Evolutionary conservation across 2,329 filamentous ascomycete genomes (phyloP).

Genomic region (Trichoderma lentiforme): DNA sequence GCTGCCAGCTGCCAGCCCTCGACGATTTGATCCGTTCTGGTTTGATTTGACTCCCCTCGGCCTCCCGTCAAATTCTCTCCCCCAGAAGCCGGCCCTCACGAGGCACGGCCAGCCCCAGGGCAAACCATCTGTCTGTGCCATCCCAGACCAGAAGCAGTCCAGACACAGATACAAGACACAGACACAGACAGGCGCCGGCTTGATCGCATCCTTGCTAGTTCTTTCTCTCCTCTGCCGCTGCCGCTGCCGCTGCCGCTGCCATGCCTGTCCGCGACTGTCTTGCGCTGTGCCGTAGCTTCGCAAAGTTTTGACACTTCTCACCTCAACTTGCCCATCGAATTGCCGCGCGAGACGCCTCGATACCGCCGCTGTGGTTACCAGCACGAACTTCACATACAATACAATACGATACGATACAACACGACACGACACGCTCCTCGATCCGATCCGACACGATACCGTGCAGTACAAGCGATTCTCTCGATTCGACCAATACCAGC

Average conservation of each 20-base stretch:
- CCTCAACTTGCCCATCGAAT: not conserved
- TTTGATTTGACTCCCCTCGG: not conserved
- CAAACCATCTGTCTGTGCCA: constrained; percentile 20
- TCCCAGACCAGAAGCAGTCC: constrained; percentile 6
- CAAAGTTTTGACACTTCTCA: constrained; percentile 7
- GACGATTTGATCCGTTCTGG: not conserved
- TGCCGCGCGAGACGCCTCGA: not conserved
- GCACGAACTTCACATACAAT: not conserved
- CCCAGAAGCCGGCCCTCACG: not conserved
- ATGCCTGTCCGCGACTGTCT: constrained; percentile 14
- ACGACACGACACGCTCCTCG: not conserved
- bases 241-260: constrained; percentile 3
- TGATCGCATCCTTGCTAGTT: not conserved
- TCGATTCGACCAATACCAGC: not conserved
- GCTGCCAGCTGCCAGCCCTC: not conserved
- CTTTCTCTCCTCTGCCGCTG: constrained; percentile 7
- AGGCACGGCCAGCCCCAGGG: constrained; percentile 7
- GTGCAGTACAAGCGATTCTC: not conserved
- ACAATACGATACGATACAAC: not conserved
- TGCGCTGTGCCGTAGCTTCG: constrained; percentile 4
- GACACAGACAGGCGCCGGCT: not conserved
- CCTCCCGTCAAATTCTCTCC: not conserved
- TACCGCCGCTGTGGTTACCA: not conserved
- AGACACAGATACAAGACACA: not conserved
- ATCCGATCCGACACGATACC: not conserved